phyloP scores from a whole-genome alignment of 2,329 filamentous ascomycete species.

The Xylariales sp. region DNA sequence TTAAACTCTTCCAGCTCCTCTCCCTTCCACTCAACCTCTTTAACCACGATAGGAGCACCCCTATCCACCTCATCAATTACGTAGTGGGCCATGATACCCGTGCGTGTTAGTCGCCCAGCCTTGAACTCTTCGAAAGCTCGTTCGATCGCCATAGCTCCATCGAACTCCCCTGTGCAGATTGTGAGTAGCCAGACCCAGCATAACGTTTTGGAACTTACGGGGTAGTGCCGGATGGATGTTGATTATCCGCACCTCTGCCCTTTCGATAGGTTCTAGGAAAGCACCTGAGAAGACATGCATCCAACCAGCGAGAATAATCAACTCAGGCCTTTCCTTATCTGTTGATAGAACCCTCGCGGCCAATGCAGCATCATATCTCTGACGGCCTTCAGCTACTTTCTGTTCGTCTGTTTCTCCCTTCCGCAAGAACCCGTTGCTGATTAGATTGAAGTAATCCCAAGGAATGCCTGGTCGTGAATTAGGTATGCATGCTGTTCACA shows the following conservation, averaged over 20 bases:
- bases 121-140: slow-evolving; percentile 62
- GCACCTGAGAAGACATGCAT: slow-evolving; percentile 74
- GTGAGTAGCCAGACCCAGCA: not conserved
- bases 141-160: slow-evolving; percentile 64
- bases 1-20: slow-evolving; percentile 64
- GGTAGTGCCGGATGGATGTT: slow-evolving; percentile 74
- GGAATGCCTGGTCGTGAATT: too few relatives aligned
- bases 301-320: slow-evolving; percentile 80
- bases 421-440: slow-evolving; percentile 60
- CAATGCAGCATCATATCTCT: slow-evolving; percentile 70
- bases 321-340: slow-evolving; percentile 53
- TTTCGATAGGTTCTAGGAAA: slow-evolving; percentile 65
- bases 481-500: too few relatives aligned
- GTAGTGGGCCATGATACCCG: slow-evolving; percentile 77
- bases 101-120: slow-evolving; percentile 51
- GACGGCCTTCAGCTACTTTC: slow-evolving; percentile 52
- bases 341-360: slow-evolving; percentile 57
- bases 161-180: slow-evolving; percentile 53
- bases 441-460: slow-evolving; percentile 75
- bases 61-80: slow-evolving; percentile 77
- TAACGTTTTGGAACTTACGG: too few relatives aligned
- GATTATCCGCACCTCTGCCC: slow-evolving; percentile 63
- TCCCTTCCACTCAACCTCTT: slow-evolving; percentile 59
- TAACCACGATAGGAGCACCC: slow-evolving; percentile 66
- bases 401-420: slow-evolving; percentile 55